Evolutionary conservation across 257 asterid species (phyloP).

Genomic region (Solanum ahanhuiri): DNA sequence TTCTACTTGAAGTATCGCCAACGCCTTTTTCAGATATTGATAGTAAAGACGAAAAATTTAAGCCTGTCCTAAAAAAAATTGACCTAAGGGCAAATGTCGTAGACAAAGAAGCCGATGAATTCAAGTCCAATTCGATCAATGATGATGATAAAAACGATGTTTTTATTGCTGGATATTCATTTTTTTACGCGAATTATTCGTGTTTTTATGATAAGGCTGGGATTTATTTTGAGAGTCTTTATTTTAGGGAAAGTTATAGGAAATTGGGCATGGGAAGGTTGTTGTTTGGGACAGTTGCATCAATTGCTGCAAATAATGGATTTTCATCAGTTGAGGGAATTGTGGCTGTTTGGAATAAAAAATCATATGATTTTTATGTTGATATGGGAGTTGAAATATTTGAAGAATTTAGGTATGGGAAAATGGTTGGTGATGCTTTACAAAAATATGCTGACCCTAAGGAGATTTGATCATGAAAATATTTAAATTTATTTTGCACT

Average conservation of each 20-base stretch:
- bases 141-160: background rate
- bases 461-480: background rate
- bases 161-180: background rate
- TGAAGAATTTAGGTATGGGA: conserved; percentile 12
- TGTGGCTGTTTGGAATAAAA: conserved; percentile 9
- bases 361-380: conserved; percentile 5
- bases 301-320: conserved; percentile 6
- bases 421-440: conserved; percentile 1
- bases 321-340: conserved; percentile 6
- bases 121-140: background rate
- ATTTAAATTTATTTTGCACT: background rate
- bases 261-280: conserved; percentile 1
- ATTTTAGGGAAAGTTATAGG: conserved; percentile 5
- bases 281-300: conserved; percentile 4
- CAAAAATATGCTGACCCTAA: conserved; percentile 4
- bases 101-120: background rate
- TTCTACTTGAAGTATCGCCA: conserved; percentile 3
- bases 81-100: background rate
- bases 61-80: background rate
- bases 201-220: conserved; percentile 4
- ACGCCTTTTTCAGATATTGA: background rate
- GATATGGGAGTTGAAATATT: conserved; percentile 5
- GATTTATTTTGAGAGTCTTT: conserved; percentile 6
- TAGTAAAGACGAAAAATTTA: background rate
- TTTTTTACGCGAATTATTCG: conserved; percentile 5